Conservation (phyloP, 371 early-diverging fungal species). For the Apophysomyces elegans region DNA sequence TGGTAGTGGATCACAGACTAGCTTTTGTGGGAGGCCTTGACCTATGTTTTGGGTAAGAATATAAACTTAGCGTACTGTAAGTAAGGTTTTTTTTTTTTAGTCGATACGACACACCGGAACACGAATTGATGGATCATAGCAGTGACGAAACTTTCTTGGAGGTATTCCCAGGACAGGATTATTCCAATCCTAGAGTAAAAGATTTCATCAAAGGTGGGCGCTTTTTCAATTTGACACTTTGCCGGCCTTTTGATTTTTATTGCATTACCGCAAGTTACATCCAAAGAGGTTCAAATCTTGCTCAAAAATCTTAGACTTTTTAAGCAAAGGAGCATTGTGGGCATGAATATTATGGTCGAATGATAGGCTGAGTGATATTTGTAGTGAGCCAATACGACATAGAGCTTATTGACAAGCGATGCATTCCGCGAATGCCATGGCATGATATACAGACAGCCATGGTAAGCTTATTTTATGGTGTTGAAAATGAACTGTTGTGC, state of each 20-base stretch:
- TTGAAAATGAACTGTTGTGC: background rate
- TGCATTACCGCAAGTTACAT: background rate
- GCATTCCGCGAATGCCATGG: constrained; percentile 90
- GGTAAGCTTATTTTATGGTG: constrained; percentile 30
- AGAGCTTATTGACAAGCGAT: constrained; percentile 37
- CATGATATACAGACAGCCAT: constrained; percentile 85
- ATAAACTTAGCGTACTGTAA: background rate
- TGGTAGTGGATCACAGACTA: constrained; percentile 80
- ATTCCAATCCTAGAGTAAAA: constrained; percentile 88
- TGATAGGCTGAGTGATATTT: no score
- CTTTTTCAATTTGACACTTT: background rate
- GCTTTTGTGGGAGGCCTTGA: constrained; percentile 95
- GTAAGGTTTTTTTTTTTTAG: constrained; percentile 33
- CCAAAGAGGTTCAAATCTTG: no score
- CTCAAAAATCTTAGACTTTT: no score
- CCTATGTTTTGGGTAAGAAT: constrained; percentile 78
- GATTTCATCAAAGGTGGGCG: constrained; percentile 77
- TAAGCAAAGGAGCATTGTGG: no score
- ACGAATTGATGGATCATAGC: constrained; percentile 74
- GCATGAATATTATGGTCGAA: no score
- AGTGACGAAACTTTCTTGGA: constrained; percentile 32
- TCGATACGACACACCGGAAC: constrained; percentile 83
- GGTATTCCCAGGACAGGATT: constrained; percentile 90
- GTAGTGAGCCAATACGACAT: constrained; percentile 43
- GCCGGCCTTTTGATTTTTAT: background rate